Evolutionary conservation across 2,329 filamentous ascomycete species (phyloP).

Genomic region (Penicillium griseofulvum): DNA sequence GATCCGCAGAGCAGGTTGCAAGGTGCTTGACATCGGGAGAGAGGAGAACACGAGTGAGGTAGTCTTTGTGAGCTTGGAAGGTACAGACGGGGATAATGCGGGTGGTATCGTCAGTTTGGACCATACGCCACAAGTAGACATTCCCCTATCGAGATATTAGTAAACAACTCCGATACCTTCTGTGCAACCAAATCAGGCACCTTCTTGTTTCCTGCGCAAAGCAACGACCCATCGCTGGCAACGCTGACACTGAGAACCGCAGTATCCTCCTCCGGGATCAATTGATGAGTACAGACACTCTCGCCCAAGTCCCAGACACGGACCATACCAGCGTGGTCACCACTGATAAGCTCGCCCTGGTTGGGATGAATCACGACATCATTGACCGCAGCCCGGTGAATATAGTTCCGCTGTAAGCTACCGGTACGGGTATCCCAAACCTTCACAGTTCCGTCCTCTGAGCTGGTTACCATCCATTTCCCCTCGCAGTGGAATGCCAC

Average conservation of each 20-base stretch:
- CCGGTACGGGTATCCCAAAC: conserved; percentile 92
- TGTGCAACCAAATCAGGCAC: conserved; percentile 46
- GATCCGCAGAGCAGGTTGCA: conserved; percentile 89
- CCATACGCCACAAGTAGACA: conserved; percentile 94
- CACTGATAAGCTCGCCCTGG: conserved; percentile 96
- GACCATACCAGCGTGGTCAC: conserved; percentile 87
- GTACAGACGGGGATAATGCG: conserved; percentile 82
- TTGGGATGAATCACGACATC: conserved; percentile 99
- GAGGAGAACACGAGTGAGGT: conserved; percentile 86
- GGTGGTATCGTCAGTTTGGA: conserved; percentile 77
- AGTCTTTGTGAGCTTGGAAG: conserved; percentile 87
- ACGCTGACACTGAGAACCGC: conserved; percentile 93
- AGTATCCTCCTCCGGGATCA: conserved; percentile 94
- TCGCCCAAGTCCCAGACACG: conserved; percentile 95
- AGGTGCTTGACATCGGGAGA: conserved; percentile 93
- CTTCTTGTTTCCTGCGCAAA: conserved; percentile 89
- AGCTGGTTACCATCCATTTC: conserved; percentile 99
- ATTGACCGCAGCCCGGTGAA: conserved; percentile 83
- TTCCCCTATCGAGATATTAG: conserved; percentile 65
- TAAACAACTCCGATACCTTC: neutral
- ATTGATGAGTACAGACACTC: conserved; percentile 93
- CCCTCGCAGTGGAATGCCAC: conserved; percentile 98
- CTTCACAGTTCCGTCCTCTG: conserved; percentile 93
- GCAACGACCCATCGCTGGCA: conserved; percentile 85
- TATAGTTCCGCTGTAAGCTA: conserved; percentile 87